These are phyloP conservation scores for Ascochyta pisi DNA, from an alignment of 2,329 filamentous ascomycete genomes.

Conservation along the genomic window DNA sequence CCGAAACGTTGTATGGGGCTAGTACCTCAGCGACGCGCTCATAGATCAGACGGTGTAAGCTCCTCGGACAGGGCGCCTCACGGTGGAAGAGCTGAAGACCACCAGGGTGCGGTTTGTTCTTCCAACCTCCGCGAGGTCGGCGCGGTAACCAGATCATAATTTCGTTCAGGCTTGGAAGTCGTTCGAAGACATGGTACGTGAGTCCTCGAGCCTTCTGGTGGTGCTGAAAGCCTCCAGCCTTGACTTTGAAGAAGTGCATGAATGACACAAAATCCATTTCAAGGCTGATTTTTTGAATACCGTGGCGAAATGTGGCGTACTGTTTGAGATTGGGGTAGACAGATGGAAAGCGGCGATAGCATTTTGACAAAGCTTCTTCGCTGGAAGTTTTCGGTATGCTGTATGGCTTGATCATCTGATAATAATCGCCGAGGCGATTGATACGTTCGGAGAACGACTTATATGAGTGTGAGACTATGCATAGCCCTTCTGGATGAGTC, in stretches of 20 bases:
- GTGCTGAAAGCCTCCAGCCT: slow-evolving; percentile 16
- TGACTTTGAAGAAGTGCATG: slow-evolving; percentile 41
- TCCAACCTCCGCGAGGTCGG: slow-evolving; percentile 2
- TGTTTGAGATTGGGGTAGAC: slow-evolving; percentile 31
- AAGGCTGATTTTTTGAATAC: slow-evolving; percentile 33
- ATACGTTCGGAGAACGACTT: slow-evolving; percentile 12
- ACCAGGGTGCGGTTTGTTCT: background rate
- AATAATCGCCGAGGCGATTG: slow-evolving; percentile 19
- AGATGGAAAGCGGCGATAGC: slow-evolving; percentile 27
- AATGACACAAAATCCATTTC: slow-evolving; percentile 25
- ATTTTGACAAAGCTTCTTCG: slow-evolving; percentile 6
- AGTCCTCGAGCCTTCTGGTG: background rate
- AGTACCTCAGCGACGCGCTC: slow-evolving; percentile 30
- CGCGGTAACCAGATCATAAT: slow-evolving; percentile 28
- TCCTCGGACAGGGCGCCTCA: slow-evolving; percentile 28
- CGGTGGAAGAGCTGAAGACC: slow-evolving; percentile 30
- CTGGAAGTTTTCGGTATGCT: slow-evolving; percentile 15
- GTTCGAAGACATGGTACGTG: slow-evolving; percentile 29
- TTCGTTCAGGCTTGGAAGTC: slow-evolving; percentile 31
- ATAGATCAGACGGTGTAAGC: slow-evolving; percentile 34
- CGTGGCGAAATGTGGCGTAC: slow-evolving; percentile 35
- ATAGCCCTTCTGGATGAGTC: slow-evolving; percentile 13
- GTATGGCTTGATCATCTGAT: slow-evolving; percentile 22
- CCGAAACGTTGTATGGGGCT: slow-evolving; percentile 14
- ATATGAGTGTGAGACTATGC: slow-evolving; percentile 1